phyloP scores from a whole-genome alignment of 805 yeast species.

The Wickerhamiella azymoides region DNA sequence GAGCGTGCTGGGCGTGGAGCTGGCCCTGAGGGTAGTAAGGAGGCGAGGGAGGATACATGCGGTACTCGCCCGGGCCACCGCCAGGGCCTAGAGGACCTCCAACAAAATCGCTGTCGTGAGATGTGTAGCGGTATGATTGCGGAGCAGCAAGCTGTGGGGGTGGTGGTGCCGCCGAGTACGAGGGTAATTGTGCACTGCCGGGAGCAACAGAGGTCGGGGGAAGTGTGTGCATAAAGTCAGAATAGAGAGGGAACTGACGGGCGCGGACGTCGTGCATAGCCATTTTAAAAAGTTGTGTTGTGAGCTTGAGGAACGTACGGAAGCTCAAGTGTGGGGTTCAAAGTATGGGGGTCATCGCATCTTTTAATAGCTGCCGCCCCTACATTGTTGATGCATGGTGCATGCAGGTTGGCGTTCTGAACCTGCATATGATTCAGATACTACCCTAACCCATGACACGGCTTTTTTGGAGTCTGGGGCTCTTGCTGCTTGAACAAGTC shows the following conservation, averaged over 20 bases:
- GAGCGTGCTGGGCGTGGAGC: too few species aligned
- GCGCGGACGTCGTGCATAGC: constrained; percentile 8
- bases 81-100: neutral
- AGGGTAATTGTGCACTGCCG: too few species aligned
- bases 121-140: neutral
- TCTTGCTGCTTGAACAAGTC: too few species aligned
- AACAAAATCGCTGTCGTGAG: constrained; percentile 2
- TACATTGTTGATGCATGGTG: neutral
- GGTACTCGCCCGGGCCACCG: neutral
- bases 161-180: too few species aligned
- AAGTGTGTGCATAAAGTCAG: neutral
- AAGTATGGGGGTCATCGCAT: too few species aligned
- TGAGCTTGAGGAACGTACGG: neutral
- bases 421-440: neutral
- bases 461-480: too few species aligned
- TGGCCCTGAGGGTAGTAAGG: neutral
- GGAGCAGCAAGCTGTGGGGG: neutral
- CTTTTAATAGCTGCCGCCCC: neutral
- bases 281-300: neutral
- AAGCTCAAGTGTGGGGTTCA: neutral
- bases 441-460: neutral
- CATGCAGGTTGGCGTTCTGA: neutral
- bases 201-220: neutral
- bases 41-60: constrained; percentile 5
- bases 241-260: neutral